phyloP scores from a whole-genome alignment of 2,329 filamentous ascomycete species.

The Fusarium proliferatum region DNA sequence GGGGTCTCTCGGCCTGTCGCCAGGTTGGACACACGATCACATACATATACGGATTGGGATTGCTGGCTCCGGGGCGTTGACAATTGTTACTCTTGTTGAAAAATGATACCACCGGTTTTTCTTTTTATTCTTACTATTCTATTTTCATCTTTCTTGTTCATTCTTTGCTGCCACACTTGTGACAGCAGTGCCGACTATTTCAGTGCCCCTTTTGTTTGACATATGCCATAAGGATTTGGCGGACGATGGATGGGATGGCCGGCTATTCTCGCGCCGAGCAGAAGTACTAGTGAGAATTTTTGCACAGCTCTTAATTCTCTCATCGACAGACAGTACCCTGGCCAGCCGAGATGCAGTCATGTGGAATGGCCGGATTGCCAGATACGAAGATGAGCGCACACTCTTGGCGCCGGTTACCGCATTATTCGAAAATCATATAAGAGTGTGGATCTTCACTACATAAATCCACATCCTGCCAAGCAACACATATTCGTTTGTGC shows the following conservation, averaged over 20 bases:
- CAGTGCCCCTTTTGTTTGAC: slow-evolving; percentile 7
- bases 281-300: not conserved
- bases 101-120: slow-evolving; percentile 46
- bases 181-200: slow-evolving; percentile 6
- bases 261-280: not conserved
- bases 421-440: not conserved
- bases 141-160: slow-evolving; percentile 5
- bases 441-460: slow-evolving; percentile 1
- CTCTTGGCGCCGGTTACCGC: not conserved
- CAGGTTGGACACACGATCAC: slow-evolving; percentile 42
- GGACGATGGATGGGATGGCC: not conserved
- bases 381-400: not conserved
- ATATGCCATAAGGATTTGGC: slow-evolving; percentile 22
- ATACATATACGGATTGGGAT: slow-evolving; percentile 38
- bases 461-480: slow-evolving; percentile 1
- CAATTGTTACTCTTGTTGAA: slow-evolving; percentile 37
- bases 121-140: slow-evolving; percentile 7
- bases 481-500: not conserved
- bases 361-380: not conserved
- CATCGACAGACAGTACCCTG: not conserved
- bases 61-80: slow-evolving; percentile 42
- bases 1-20: slow-evolving; percentile 38
- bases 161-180: slow-evolving; percentile 13
- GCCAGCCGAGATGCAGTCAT: not conserved
- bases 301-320: not conserved